These are phyloP conservation scores for Glaciozyma antarctica DNA, from an alignment of 768 basidiomycete species.

Conservation along the genomic window DNA sequence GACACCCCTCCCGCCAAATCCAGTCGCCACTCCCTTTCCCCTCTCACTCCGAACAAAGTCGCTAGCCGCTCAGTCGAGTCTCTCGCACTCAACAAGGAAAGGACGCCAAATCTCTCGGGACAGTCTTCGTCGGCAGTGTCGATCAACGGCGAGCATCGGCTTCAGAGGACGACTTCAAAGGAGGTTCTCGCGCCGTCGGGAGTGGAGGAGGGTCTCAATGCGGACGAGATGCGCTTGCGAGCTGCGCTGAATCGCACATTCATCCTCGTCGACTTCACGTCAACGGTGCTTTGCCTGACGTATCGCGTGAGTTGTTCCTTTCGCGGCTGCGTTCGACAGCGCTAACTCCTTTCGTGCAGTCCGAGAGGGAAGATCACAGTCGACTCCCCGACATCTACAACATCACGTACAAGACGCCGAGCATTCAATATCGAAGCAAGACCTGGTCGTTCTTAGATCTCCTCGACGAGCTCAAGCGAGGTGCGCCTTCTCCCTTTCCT, in stretches of 20 bases:
- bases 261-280: constrained; percentile 59
- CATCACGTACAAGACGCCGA: constrained; percentile 73
- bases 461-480: constrained; percentile 38
- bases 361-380: constrained; percentile 34
- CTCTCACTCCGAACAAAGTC: constrained; percentile 1
- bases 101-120: constrained; percentile 36
- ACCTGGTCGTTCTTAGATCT: constrained; percentile 40
- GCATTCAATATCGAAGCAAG: constrained; percentile 64
- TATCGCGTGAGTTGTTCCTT: constrained; percentile 29
- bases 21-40: background rate
- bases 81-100: background rate
- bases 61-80: constrained; percentile 37
- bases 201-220: constrained; percentile 35
- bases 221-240: constrained; percentile 47
- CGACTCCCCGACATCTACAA: constrained; percentile 50
- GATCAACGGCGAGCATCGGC: constrained; percentile 4
- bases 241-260: constrained; percentile 71
- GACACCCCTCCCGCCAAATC: background rate
- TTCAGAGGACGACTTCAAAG: constrained; percentile 17
- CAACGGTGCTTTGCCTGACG: constrained; percentile 28
- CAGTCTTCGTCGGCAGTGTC: constrained; percentile 14
- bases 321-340: constrained; percentile 5
- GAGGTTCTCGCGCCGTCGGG: constrained; percentile 8
- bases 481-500: constrained; percentile 22
- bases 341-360: constrained; percentile 9